Percentiles rank a stretch among this genome's conserved stretches.
Conservation (phyloP, 1,284 basidiomycete genomes). For the Pholiota adiposa region DNA sequence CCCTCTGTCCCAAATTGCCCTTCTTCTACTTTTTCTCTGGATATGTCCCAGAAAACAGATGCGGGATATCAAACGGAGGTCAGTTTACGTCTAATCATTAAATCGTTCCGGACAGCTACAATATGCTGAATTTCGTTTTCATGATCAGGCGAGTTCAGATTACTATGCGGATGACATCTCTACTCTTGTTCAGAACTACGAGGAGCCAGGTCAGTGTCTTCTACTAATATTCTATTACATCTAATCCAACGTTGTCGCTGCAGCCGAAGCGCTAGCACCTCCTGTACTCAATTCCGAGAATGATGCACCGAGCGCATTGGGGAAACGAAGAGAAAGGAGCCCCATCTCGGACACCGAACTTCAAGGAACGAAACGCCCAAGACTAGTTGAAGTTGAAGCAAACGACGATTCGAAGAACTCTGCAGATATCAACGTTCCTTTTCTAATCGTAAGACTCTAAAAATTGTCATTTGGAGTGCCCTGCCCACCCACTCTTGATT, state of each 20-base stretch:
- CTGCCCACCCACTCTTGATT: neutral
- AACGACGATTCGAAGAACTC: neutral
- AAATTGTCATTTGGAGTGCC: neutral
- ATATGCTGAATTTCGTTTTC: neutral
- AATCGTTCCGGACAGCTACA: too few species aligned
- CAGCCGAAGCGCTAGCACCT: neutral
- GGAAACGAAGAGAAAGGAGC: neutral
- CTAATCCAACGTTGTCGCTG: neutral
- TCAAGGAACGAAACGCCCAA: neutral
- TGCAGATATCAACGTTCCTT: neutral
- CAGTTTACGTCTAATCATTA: too few species aligned
- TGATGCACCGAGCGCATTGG: neutral
- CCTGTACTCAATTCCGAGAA: neutral
- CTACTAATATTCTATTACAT: neutral
- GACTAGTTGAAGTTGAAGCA: neutral
- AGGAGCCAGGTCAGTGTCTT: neutral
- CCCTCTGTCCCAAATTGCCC: too few species aligned
- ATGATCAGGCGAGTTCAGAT: neutral
- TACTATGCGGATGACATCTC: constrained; percentile 2
- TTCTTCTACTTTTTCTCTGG: neutral
- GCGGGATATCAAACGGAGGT: neutral
- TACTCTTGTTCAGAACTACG: neutral
- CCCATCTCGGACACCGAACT: neutral
- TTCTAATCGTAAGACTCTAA: constrained; percentile 2
- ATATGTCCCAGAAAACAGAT: neutral